phyloP scores from a whole-genome alignment of 805 yeast genomes.

The Wickerhamiella vanderwaltii region DNA sequence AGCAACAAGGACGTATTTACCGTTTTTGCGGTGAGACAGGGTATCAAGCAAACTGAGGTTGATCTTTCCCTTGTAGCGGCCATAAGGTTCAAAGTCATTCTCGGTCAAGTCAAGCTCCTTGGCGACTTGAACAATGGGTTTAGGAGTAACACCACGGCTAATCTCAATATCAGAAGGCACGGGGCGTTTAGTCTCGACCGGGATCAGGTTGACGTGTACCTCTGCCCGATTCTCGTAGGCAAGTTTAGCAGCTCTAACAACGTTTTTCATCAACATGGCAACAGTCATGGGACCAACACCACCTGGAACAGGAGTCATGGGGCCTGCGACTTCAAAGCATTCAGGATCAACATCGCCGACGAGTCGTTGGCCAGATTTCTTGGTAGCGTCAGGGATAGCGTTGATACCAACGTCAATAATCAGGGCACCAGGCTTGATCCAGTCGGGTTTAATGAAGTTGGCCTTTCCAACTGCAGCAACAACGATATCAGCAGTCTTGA shows the following conservation, averaged over 20 bases:
- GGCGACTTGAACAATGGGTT: conserved; percentile 66
- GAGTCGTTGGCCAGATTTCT: conserved; percentile 65
- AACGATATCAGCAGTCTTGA: conserved; percentile 72
- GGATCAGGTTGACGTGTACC: conserved; percentile 42
- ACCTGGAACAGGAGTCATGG: conserved; percentile 94
- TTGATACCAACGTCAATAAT: conserved; percentile 95
- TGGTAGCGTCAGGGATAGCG: conserved; percentile 60
- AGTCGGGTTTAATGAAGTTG: conserved; percentile 67
- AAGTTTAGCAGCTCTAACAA: conserved; percentile 63
- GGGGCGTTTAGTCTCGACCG: conserved; percentile 43
- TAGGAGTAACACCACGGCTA: conserved; percentile 79
- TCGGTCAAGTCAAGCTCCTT: conserved; percentile 66
- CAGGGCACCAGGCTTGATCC: conserved; percentile 77
- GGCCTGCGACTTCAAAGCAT: conserved; percentile 49
- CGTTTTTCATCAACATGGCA: conserved; percentile 85
- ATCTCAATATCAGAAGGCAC: conserved; percentile 89
- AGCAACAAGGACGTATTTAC: conserved; percentile 81
- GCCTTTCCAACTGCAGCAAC: conserved; percentile 89
- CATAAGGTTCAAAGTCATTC: conserved; percentile 77
- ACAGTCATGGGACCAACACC: conserved; percentile 99
- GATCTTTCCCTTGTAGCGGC: conserved; percentile 83
- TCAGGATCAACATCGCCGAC: conserved; percentile 90
- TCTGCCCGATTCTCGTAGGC: conserved; percentile 36
- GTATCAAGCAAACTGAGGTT: conserved; percentile 59
- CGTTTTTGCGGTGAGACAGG: conserved; percentile 51